Evolutionary conservation across 208 protist genomes (phyloP).

Genomic region (Leishmania tropica): DNA sequence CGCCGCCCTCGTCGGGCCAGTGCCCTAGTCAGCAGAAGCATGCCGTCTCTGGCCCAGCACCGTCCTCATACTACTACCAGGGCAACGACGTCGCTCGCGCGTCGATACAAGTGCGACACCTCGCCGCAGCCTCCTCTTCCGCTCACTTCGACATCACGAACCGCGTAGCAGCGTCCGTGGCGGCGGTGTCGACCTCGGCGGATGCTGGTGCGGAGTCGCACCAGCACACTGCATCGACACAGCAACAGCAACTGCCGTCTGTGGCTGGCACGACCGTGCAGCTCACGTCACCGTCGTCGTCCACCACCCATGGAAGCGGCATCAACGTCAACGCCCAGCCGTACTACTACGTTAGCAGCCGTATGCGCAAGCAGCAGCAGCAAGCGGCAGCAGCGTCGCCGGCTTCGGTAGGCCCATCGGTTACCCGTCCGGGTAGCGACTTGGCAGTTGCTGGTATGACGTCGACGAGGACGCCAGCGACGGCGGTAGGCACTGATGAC

Average conservation of each 20-base stretch:
- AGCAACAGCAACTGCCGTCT: conserved; percentile 19
- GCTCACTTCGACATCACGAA: conserved; percentile 35
- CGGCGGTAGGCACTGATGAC: not conserved
- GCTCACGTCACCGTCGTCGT: conserved; percentile 14
- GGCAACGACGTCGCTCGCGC: not conserved
- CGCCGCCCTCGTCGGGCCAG: not conserved
- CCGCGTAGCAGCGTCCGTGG: conserved; percentile 1
- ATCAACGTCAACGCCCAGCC: conserved; percentile 72
- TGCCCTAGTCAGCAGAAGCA: not conserved
- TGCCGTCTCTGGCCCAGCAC: not conserved
- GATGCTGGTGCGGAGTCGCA: not conserved
- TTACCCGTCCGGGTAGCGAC: not conserved
- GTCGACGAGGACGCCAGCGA: not conserved
- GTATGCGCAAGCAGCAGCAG: conserved; percentile 33
- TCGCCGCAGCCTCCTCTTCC: conserved; percentile 12
- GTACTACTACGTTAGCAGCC: conserved; percentile 64
- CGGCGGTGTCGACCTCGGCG: not conserved
- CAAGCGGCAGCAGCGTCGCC: conserved; percentile 4
- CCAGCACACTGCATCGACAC: not conserved
- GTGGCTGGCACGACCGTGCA: conserved; percentile 3
- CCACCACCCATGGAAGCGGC: conserved; percentile 31
- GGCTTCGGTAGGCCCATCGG: not conserved
- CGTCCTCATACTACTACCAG: not conserved
- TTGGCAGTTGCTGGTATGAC: not conserved
- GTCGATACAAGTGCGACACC: conserved; percentile 11